Conservation (phyloP, 768 basidiomycete genomes). For the Mycena belliarum region DNA sequence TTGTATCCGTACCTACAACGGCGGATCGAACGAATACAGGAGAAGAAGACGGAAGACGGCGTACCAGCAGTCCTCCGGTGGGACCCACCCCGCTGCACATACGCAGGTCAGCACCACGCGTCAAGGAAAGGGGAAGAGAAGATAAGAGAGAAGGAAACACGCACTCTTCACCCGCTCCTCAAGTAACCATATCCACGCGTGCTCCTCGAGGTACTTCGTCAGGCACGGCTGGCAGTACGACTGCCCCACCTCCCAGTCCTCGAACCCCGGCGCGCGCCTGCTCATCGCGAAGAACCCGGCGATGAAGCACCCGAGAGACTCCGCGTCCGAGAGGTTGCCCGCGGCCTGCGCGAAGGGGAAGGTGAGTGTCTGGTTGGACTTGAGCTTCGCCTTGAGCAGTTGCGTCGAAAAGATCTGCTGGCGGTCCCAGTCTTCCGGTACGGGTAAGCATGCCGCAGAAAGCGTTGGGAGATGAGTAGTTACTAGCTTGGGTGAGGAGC, state of each 20-base stretch:
- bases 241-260: neutral
- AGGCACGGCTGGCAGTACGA: constrained; percentile 14
- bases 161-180: neutral
- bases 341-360: neutral
- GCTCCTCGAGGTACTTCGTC: constrained; percentile 5
- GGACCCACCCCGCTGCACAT: constrained; percentile 5
- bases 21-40: no score
- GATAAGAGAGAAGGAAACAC: neutral
- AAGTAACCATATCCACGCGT: constrained; percentile 11
- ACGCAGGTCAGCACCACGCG: neutral
- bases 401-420: neutral
- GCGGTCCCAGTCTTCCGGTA: constrained; percentile 7
- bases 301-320: neutral
- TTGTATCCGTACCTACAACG: constrained; percentile 14
- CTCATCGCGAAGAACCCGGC: neutral
- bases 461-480: no score
- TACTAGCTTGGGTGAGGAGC: constrained; percentile 5
- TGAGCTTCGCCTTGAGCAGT: neutral
- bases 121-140: no score
- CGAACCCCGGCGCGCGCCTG: neutral
- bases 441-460: no score
- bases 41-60: neutral
- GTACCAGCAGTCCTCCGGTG: constrained; percentile 20
- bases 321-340: neutral
- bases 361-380: neutral